A percentile compares a stretch with the other conserved stretches of the same genome.
phyloP scores from a whole-genome alignment of 1,139 yeast genomes.

The Magnusiomyces suaveolens region DNA sequence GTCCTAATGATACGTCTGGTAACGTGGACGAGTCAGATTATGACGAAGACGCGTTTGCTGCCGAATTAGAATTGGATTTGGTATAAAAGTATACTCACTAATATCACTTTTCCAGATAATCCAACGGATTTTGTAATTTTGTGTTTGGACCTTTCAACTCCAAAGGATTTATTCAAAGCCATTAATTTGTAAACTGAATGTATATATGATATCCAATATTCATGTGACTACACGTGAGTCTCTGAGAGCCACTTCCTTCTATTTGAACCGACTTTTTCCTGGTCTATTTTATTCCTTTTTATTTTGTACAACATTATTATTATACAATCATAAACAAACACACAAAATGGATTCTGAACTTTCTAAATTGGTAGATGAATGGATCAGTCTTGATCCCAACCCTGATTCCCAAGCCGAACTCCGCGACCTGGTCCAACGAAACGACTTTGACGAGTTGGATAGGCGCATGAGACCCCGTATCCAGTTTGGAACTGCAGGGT shows the following conservation, averaged over 20 bases:
- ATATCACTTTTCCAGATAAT: too few relatives aligned
- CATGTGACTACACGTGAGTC: too few relatives aligned
- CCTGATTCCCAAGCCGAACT: constrained; percentile 29
- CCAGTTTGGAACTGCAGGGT: constrained; percentile 89
- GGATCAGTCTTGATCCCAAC: not conserved
- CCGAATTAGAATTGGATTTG: constrained; percentile 31
- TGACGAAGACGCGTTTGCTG: constrained; percentile 35
- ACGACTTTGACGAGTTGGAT: constrained; percentile 41
- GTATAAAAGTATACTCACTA: constrained; percentile 14
- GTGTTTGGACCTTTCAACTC: too few relatives aligned
- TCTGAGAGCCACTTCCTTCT: too few relatives aligned
- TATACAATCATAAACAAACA: not conserved
- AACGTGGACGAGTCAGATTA: constrained; percentile 22
- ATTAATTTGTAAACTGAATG: too few relatives aligned
- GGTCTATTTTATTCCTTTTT: not conserved
- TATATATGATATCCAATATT: too few relatives aligned
- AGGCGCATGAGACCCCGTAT: constrained; percentile 43
- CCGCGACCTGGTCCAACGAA: constrained; percentile 34
- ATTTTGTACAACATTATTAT: not conserved
- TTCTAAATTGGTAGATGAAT: not conserved
- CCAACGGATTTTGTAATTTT: too few relatives aligned
- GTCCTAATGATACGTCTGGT: not conserved
- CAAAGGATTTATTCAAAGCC: too few relatives aligned
- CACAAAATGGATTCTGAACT: not conserved
- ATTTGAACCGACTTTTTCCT: too few relatives aligned